Evolutionary conservation across 2,329 filamentous ascomycete species (phyloP), one percentile per base, ranked within the genome.

Genomic region (Chalaropsis thielavioides): DNA sequence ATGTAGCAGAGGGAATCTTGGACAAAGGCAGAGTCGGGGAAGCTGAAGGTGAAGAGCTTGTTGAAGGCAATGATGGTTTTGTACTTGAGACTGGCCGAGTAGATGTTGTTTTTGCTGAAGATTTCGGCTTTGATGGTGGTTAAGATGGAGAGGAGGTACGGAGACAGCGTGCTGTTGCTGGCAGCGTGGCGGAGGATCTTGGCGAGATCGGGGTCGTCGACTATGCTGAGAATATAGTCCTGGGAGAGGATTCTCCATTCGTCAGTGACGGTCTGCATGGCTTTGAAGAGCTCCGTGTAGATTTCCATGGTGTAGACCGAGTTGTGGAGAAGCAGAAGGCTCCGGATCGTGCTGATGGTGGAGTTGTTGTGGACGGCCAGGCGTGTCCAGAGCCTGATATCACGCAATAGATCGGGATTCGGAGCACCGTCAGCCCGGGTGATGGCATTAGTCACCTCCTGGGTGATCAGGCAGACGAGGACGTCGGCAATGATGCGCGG

Each of bases 71-170:
- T 46, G 24, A 35, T 17, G 4, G 27, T 22, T 46, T 17, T 49
- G n/a, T 35, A n/a, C 24, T 46, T 62, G 41, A 44, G 19, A 24
- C 15, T 59, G 24, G 41, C 61, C 15, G 38, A 35, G 27, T 63
- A 63, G 19, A 54, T 54, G n/a, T 63, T 63, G 49, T 63, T 63
- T 40, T 41, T 35, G 41, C 31, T 41, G 38, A 63, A 63, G 17
- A 63, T 24, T 19, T 63, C 61, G 5, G 31, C 19, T n/a, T 51
- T 31, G 1, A 63, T 51, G 27, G 24, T 63, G 24, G 4, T 31
- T 5, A 63, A 40, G n/a, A 63, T 63, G 15, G 41, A 35, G 11
- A 51, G 10, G 13, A 51, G 17, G 19, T 51, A 24, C 19, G 22
- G 11, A 13, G 46, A 51, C 3, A 51, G 46, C 24, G 8, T 51